A percentile compares a stretch with the other conserved stretches of the same genome.
phyloP scores from a whole-genome alignment of 2,329 filamentous ascomycete genomes.

The Rugonectria rugulosa region DNA sequence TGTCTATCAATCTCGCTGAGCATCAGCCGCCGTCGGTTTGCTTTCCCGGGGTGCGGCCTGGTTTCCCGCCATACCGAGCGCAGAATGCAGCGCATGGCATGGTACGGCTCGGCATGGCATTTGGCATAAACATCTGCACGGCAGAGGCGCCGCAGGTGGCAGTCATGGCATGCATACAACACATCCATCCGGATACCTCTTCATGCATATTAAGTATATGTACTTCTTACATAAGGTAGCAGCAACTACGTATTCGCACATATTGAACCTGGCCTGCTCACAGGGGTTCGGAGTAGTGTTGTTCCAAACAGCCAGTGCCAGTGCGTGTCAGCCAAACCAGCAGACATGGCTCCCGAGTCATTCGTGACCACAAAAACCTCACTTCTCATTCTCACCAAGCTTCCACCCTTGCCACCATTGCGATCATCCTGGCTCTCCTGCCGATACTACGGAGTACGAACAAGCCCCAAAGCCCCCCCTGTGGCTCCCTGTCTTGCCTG shows the following conservation, averaged over 20 bases:
- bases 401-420: slow-evolving; percentile 13
- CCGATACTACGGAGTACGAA: slow-evolving; percentile 1
- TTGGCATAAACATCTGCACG: slow-evolving; percentile 8
- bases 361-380: slow-evolving; percentile 8
- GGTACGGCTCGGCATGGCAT: no score
- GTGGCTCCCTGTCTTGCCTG: no score
- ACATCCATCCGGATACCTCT: no score
- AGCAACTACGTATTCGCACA: neutral
- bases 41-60: neutral
- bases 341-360: slow-evolving; percentile 9
- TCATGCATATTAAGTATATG: no score
- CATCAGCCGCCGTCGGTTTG: neutral
- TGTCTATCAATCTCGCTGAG: neutral
- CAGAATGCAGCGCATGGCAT: slow-evolving; percentile 10
- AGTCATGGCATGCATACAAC: slow-evolving; percentile 13
- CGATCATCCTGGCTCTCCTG: slow-evolving; percentile 2
- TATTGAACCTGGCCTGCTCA: neutral
- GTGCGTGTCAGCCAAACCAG: slow-evolving; percentile 3
- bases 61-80: slow-evolving; percentile 3
- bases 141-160: slow-evolving; percentile 4
- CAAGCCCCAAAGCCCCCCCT: no score
- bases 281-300: slow-evolving; percentile 6
- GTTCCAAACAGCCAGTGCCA: neutral
- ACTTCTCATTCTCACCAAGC: no score
- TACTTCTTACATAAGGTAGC: neutral